Base-by-base conservation (phyloP, 2,329 filamentous ascomycete genomes). In the Stagonosporopsis vannaccii region DNA sequence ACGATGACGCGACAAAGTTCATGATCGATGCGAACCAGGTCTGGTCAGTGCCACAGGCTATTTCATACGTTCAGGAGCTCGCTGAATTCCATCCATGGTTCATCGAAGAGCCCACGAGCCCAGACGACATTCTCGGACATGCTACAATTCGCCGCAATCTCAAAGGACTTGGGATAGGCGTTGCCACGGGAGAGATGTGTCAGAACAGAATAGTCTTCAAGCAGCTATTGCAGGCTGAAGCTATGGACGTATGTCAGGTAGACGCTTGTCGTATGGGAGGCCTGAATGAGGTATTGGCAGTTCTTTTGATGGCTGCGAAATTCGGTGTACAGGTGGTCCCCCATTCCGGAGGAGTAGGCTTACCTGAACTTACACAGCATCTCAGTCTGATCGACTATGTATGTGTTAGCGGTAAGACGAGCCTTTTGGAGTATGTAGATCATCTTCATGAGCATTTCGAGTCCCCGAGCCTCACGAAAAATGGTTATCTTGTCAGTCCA, bases 181-280 rank as follows among this genome's bases (percentile, higher is more conserved):
- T 96, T 4, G 92, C 92, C 9, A 96, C 92, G 0, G 92, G 92
- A 60, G 92, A 97, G 80, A 96, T 96, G 91, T 95, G 91, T 80
- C 92, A 96, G 81, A 97, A 96, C 81, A 87, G 92, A 30, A 90
- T 96, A 61, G 86, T 96, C 68, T 96, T 96, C 85, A 96, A 96
- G 84, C 92, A 97, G 78, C 85, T 96, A 56, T 84, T 97, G 48
- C 85, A 88, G 73, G 82, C 86, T 4, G 89, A 89, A 44, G 91
- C 92, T 58, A 91, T 96, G 66, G 92, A 95, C 69, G 86, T 96
- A n/a, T 92, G 91, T 74, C 92, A 97, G 77, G 90, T 95, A 66
- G 92, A 97, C 68, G 92, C 92, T 2, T 96, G 92, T 80, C 88
- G 92, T 30, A 84, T 97, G 67, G 92, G 92, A 33, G 92, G 92